These are phyloP conservation scores for Pleurotus eryngii DNA, from an alignment of 768 basidiomycete genomes.

Conservation along the genomic window DNA sequence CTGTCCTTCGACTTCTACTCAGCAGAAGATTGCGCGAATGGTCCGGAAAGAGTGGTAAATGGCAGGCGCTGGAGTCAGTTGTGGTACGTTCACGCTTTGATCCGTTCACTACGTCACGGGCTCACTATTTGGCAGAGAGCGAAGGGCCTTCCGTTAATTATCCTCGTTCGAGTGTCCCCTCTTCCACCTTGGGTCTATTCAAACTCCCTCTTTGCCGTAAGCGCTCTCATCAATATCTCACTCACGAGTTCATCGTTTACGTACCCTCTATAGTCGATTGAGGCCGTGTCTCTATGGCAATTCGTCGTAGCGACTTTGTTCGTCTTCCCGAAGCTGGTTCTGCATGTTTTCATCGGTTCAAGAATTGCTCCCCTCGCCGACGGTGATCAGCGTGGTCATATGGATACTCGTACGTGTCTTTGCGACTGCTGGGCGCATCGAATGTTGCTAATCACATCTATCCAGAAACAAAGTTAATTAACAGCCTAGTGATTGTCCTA, in stretches of 20 bases:
- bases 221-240: constrained; percentile 20
- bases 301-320: constrained; percentile 72
- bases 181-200: constrained; percentile 88
- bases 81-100: constrained; percentile 45
- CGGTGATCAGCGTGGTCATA: constrained; percentile 65
- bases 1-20: constrained; percentile 58
- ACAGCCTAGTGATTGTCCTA: constrained; percentile 53
- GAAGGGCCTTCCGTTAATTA: constrained; percentile 78
- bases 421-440: background rate
- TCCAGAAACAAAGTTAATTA: constrained; percentile 63
- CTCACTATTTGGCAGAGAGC: constrained; percentile 40
- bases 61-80: constrained; percentile 75
- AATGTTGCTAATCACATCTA: constrained; percentile 11
- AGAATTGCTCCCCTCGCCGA: constrained; percentile 73
- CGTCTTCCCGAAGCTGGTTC: constrained; percentile 65
- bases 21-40: constrained; percentile 51
- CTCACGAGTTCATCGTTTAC: background rate
- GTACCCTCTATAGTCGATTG: constrained; percentile 51
- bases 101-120: background rate
- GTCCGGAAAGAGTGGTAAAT: constrained; percentile 63
- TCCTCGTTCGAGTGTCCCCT: constrained; percentile 77
- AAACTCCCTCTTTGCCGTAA: constrained; percentile 75
- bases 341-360: constrained; percentile 79
- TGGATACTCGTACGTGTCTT: constrained; percentile 64
- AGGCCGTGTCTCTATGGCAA: constrained; percentile 70